Conservation (phyloP, 495 filamentous ascomycete genomes). For the Penicillium angulare region DNA sequence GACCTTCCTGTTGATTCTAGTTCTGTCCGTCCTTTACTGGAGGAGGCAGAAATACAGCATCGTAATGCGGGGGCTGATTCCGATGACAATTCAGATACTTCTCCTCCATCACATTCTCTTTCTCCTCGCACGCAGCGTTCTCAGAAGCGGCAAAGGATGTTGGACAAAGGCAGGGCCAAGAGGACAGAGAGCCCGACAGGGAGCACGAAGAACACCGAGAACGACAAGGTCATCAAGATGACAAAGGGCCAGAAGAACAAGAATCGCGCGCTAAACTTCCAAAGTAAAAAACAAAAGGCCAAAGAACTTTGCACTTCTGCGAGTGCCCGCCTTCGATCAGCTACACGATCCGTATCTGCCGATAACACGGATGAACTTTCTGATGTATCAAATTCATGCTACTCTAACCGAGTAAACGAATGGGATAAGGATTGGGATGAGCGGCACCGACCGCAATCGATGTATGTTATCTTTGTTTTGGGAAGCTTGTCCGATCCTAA, state of each 20-base stretch:
- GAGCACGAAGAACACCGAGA: no score
- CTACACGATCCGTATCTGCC: background rate
- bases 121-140: background rate
- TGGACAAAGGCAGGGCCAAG: no score
- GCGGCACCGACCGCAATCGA: conserved; percentile 19
- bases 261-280: background rate
- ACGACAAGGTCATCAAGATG: no score
- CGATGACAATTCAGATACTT: background rate
- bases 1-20: conserved; percentile 5
- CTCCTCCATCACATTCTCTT: no score
- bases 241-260: background rate
- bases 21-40: conserved; percentile 12
- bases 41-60: background rate
- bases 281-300: background rate
- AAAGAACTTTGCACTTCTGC: background rate
- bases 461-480: conserved; percentile 14
- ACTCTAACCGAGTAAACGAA: background rate
- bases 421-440: background rate
- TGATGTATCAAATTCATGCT: background rate
- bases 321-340: background rate
- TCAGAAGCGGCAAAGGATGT: no score
- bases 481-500: background rate
- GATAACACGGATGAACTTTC: background rate
- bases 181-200: no score
- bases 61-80: background rate